A percentile compares a stretch with the other conserved stretches of the same genome.
These are phyloP conservation scores for Calvatia gigantea DNA, from an alignment of 768 basidiomycete species.

Conservation along the genomic window DNA sequence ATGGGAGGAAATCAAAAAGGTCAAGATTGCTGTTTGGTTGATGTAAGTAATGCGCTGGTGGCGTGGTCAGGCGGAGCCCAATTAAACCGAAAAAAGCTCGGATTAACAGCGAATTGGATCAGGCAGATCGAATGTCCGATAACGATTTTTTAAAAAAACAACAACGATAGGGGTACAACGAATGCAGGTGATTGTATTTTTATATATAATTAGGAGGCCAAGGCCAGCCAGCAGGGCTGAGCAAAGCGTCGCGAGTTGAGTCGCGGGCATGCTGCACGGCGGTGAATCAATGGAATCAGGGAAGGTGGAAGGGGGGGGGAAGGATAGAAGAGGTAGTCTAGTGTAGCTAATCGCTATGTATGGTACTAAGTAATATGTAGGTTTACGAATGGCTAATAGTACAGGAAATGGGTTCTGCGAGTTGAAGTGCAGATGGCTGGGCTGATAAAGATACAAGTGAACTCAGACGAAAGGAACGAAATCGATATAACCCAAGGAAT, in stretches of 20 bases:
- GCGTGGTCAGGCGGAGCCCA: background rate
- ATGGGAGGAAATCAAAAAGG: background rate
- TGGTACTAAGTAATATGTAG: background rate
- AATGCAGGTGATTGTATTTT: background rate
- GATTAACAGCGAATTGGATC: background rate
- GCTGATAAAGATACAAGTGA: slow-evolving; percentile 19
- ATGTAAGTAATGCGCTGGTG: background rate
- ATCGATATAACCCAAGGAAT: slow-evolving; percentile 1
- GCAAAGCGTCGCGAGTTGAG: slow-evolving; percentile 13
- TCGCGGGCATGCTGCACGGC: slow-evolving; percentile 4
- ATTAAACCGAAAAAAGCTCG: background rate
- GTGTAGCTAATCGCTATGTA: background rate
- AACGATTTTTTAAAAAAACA: background rate
- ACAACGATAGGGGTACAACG: background rate
- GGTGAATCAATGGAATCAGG: background rate
- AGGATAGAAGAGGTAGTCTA: background rate
- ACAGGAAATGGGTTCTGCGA: slow-evolving; percentile 30
- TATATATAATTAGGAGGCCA: background rate
- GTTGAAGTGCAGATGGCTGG: slow-evolving; percentile 44
- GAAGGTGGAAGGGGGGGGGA: background rate
- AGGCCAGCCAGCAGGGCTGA: background rate
- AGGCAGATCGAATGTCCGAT: background rate
- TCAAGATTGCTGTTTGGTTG: background rate
- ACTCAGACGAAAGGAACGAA: slow-evolving; percentile 6
- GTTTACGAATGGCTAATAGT: background rate